phyloP scores from a whole-genome alignment of 2,329 filamentous ascomycete species.

The Coniochaeta sp. region DNA sequence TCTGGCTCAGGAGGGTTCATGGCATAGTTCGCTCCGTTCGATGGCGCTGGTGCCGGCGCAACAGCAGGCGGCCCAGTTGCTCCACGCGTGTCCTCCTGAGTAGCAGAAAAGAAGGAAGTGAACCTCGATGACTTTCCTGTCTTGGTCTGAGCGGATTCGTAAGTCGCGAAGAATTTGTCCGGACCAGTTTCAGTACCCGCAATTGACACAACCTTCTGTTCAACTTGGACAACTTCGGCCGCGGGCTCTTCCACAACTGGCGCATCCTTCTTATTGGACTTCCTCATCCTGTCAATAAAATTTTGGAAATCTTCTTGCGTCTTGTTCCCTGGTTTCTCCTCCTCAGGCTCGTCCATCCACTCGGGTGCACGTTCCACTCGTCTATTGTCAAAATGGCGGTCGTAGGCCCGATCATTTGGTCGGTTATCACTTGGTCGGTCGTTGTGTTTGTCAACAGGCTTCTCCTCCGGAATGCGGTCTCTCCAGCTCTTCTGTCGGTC shows the following conservation, averaged over 20 bases:
- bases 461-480: conserved; percentile 39
- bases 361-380: conserved; percentile 76
- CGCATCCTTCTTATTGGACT: conserved; percentile 29
- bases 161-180: conserved; percentile 70
- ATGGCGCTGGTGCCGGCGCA: conserved; percentile 18
- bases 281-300: conserved; percentile 87
- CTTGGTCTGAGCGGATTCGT: conserved; percentile 49
- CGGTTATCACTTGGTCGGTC: conserved; percentile 44
- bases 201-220: conserved; percentile 48
- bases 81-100: conserved; percentile 45
- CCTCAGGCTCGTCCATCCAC: conserved; percentile 74
- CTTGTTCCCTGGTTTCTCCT: conserved; percentile 62
- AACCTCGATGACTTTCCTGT: conserved; percentile 72
- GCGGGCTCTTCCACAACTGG: conserved; percentile 21
- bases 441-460: conserved; percentile 23
- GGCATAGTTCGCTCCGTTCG: too few species aligned
- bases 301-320: conserved; percentile 90
- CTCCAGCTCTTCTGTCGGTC: conserved; percentile 57
- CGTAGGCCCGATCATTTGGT: conserved; percentile 53
- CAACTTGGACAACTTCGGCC: conserved; percentile 32
- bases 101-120: conserved; percentile 65
- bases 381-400: conserved; percentile 45
- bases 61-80: conserved; percentile 43
- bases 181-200: conserved; percentile 60
- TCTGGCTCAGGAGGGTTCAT: conserved; percentile 20